A percentile compares a stretch with the other conserved stretches of the same genome.
These are phyloP conservation scores for Fusarium robinianum DNA, from an alignment of 2,329 filamentous ascomycete species.

Conservation along the genomic window DNA sequence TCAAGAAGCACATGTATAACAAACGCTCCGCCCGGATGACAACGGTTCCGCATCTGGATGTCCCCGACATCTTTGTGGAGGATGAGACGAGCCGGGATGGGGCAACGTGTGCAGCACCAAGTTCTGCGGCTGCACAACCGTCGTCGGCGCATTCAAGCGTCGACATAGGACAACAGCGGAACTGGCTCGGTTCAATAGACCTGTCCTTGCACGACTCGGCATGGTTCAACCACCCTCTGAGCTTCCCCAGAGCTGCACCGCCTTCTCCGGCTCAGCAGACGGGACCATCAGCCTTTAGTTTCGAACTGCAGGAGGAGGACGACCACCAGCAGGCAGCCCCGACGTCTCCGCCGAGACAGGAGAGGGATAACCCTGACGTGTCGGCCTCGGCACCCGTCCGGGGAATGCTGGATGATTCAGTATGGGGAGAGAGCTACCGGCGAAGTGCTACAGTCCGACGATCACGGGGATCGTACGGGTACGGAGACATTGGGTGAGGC, in stretches of 20 bases:
- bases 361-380: slow-evolving; percentile 51
- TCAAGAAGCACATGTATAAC: slow-evolving; percentile 73
- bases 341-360: slow-evolving; percentile 56
- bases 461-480: slow-evolving; percentile 43
- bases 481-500: slow-evolving; percentile 36
- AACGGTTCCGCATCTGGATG: slow-evolving; percentile 74
- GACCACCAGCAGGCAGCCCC: slow-evolving; percentile 44
- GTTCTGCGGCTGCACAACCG: slow-evolving; percentile 29
- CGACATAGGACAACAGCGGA: slow-evolving; percentile 44
- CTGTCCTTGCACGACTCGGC: slow-evolving; percentile 42
- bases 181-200: slow-evolving; percentile 51
- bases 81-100: slow-evolving; percentile 63
- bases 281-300: slow-evolving; percentile 62
- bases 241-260: slow-evolving; percentile 55
- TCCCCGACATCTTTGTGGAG: slow-evolving; percentile 90
- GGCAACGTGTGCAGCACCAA: slow-evolving; percentile 22
- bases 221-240: slow-evolving; percentile 56
- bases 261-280: slow-evolving; percentile 47
- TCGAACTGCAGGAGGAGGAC: slow-evolving; percentile 57
- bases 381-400: slow-evolving; percentile 70
- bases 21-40: slow-evolving; percentile 79
- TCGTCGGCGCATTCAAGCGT: slow-evolving; percentile 30
- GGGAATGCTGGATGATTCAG: slow-evolving; percentile 83
- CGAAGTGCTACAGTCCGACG: slow-evolving; percentile 75
- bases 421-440: slow-evolving; percentile 91